A percentile compares a stretch with the other conserved stretches of the same genome.
phyloP scores from a whole-genome alignment of 768 basidiomycete species.

The Lactifluus subvellereus region DNA sequence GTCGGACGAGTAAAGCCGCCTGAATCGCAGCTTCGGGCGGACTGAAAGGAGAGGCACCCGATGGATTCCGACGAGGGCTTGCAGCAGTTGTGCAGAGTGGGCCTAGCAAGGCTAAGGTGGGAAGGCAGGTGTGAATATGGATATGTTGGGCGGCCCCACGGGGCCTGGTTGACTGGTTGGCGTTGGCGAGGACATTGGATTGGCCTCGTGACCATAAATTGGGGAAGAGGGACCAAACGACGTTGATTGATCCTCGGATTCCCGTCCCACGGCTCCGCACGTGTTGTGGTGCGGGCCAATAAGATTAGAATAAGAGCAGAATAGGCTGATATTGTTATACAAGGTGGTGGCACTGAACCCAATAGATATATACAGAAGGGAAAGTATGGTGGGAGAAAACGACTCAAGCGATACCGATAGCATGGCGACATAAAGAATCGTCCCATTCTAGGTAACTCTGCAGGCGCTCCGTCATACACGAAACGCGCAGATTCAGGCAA shows the following conservation, averaged over 20 bases:
- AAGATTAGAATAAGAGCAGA: not conserved
- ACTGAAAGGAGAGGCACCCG: not conserved
- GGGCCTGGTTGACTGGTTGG: not conserved
- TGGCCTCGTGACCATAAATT: not conserved
- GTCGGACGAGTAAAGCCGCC: not conserved
- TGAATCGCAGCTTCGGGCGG: not conserved
- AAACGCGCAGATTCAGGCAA: constrained; percentile 17
- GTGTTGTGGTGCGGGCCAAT: not conserved
- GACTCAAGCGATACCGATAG: constrained; percentile 14
- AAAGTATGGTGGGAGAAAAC: constrained; percentile 9
- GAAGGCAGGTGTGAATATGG: not conserved
- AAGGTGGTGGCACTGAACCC: constrained; percentile 17
- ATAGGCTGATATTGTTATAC: constrained; percentile 24
- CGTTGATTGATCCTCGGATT: constrained; percentile 16
- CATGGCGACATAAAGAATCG: constrained; percentile 15
- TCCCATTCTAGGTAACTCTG: constrained; percentile 20
- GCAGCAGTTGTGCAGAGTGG: not conserved
- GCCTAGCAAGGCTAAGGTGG: not conserved
- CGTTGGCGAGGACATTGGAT: not conserved
- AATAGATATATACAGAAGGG: constrained; percentile 16
- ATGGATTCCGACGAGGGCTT: not conserved
- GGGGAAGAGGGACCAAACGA: constrained; percentile 6
- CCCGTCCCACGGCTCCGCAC: not conserved
- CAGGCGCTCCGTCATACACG: constrained; percentile 22
- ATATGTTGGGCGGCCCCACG: constrained; percentile 1